Evolutionary conservation across 805 yeast genomes (phyloP), one percentile per base, ranked within the genome.

Genomic region (Candida railenensis): DNA sequence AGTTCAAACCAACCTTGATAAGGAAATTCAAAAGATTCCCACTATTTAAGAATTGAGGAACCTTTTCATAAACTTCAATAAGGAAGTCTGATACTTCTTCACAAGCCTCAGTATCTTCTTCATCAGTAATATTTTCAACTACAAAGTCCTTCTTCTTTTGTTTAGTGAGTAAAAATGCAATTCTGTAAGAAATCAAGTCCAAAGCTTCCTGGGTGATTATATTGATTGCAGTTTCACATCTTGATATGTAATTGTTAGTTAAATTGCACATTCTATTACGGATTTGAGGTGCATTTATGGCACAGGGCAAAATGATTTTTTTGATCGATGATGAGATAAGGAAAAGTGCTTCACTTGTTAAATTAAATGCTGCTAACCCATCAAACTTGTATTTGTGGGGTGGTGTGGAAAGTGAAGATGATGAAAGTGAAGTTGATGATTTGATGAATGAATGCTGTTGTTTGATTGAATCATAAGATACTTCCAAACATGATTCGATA

Each of bases 71-170:
- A 41, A 77, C 57, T 16, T 66, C 67, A 14, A 59, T 59, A 44
- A 87, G 63, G 53, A 85, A 80, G 7, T 69, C 74, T 2, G 83
- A 76, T 3, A 87, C 67, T 41, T 80, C 79, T 32, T 78, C 81
- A 53, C 96, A 87, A 0, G 91, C 82, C 37, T 77, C 77, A 0
- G 96, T 88, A 54, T 83, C 87, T 42, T 84, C 83, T 47, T 78
- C 79, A 44, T 59, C 66, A 12, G 49, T 54, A 51, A 66, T 67
- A 18, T 55, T 61, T 30, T 61, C 81, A 61, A 63, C 71, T 32
- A 63, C 53, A 57, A 82, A 88, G 59, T 92, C 97, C 51, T 82
- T 86, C 59, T 80, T 80, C 63, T 83, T 83, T 59, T 91, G 97
- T 53, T 80, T 81, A 20, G 83, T 69, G 18, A 84, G 67, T 16